These are phyloP conservation scores for Zymoseptoria tritici DNA, from an alignment of 2,329 filamentous ascomycete genomes.

Conservation along the genomic window DNA sequence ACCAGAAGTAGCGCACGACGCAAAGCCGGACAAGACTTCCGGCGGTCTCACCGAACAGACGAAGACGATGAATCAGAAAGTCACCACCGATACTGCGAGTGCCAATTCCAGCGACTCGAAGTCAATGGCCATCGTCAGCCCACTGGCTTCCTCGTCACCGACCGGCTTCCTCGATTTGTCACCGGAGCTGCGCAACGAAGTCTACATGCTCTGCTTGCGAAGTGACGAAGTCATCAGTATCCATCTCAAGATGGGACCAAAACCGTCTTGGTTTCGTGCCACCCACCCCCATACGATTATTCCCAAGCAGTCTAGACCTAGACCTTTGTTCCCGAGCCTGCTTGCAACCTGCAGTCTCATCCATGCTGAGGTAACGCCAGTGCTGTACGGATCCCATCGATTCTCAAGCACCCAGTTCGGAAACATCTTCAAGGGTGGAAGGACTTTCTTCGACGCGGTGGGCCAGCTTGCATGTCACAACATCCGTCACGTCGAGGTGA, in stretches of 20 bases:
- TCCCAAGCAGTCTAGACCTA: too few relatives aligned
- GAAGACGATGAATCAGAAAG: background rate
- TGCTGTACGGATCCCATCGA: slow-evolving; percentile 42
- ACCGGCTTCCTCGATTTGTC: slow-evolving; percentile 5
- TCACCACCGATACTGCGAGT: background rate
- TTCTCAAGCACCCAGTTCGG: slow-evolving; percentile 25
- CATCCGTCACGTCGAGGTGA: too few relatives aligned
- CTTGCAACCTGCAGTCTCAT: slow-evolving; percentile 34
- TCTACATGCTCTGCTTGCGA: slow-evolving; percentile 30
- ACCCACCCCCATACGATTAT: too few relatives aligned
- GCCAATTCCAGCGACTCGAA: background rate
- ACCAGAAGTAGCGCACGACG: too few relatives aligned
- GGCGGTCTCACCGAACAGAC: too few relatives aligned
- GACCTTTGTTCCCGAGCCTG: slow-evolving; percentile 14
- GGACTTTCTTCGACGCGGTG: too few relatives aligned
- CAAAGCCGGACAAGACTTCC: too few relatives aligned
- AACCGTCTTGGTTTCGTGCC: background rate
- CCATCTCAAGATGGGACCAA: background rate
- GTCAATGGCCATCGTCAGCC: too few relatives aligned
- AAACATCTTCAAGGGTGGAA: too few relatives aligned
- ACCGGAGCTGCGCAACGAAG: slow-evolving; percentile 4
- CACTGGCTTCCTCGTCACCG: too few relatives aligned
- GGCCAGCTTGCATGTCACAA: too few relatives aligned
- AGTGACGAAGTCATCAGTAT: slow-evolving; percentile 12
- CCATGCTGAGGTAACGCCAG: slow-evolving; percentile 34